A percentile compares a stretch with the other conserved stretches of the same genome.
Conservation (phyloP, 2,329 filamentous ascomycete genomes). For the Tolypocladium capitatum region DNA sequence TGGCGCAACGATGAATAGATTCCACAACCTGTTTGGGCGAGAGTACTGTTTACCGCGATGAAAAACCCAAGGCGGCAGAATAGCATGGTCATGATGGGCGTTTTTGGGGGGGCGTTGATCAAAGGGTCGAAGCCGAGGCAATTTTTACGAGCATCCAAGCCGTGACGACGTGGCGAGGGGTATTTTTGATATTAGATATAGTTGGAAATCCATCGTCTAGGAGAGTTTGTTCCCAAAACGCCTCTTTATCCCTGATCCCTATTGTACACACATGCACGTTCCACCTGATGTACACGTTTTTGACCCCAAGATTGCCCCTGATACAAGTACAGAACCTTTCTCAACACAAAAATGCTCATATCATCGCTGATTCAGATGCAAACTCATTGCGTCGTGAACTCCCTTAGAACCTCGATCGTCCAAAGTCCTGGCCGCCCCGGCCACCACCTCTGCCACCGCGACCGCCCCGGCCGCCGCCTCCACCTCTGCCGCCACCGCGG, state of each 20-base stretch:
- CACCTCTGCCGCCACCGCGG: conserved; percentile 8
- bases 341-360: background rate
- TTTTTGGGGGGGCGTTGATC: background rate
- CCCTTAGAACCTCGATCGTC: conserved; percentile 2
- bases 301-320: background rate
- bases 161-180: background rate
- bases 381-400: background rate
- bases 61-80: background rate
- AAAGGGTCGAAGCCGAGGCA: background rate
- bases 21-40: background rate
- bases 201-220: background rate
- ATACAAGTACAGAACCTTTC: background rate
- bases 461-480: background rate
- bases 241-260: background rate
- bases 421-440: background rate
- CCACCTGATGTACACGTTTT: background rate
- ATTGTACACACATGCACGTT: background rate
- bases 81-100: background rate
- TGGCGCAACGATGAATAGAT: conserved; percentile 13
- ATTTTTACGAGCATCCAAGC: background rate
- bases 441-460: background rate
- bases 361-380: background rate
- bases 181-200: background rate
- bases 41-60: background rate
- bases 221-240: conserved; percentile 1